phyloP scores from a whole-genome alignment of 2,329 filamentous ascomycete species.

The Mariannaea sp. region DNA sequence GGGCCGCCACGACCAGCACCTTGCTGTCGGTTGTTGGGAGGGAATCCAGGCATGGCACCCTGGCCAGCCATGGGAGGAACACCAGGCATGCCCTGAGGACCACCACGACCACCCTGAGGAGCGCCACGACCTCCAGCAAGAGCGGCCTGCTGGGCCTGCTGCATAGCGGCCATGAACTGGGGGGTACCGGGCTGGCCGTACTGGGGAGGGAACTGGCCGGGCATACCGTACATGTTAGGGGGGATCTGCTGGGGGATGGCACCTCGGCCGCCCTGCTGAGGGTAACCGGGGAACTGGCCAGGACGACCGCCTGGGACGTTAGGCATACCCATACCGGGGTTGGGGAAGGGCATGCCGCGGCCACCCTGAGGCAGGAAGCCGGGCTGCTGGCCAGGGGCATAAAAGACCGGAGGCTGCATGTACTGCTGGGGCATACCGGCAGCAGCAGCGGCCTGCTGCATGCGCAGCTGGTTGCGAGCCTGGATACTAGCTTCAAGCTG shows the following conservation, averaged over 20 bases:
- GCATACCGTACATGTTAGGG: conserved; percentile 82
- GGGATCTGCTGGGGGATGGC: conserved; percentile 86
- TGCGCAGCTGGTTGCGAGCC: conserved; percentile 96
- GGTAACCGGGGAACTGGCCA: conserved; percentile 84
- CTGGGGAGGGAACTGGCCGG: conserved; percentile 78
- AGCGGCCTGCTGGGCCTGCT: conserved; percentile 71
- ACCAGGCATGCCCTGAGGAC: conserved; percentile 62
- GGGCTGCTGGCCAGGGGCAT: conserved; percentile 80
- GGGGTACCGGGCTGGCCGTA: conserved; percentile 82
- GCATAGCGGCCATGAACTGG: conserved; percentile 80
- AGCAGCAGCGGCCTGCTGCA: conserved; percentile 94
- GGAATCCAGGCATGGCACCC: conserved; percentile 61
- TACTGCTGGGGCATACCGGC: conserved; percentile 86
- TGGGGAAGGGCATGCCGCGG: conserved; percentile 70
- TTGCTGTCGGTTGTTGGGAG: conserved; percentile 60
- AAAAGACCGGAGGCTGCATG: conserved; percentile 93
- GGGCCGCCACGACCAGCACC: conserved; percentile 54
- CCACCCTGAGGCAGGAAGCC: conserved; percentile 68
- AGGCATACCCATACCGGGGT: conserved; percentile 68
- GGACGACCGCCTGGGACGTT: conserved; percentile 80
- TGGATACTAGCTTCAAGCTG: conserved; percentile 99
- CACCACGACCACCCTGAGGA: conserved; percentile 71
- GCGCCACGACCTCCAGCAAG: conserved; percentile 66
- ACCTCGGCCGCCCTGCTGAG: conserved; percentile 86
- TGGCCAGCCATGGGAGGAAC: conserved; percentile 66